These are phyloP conservation scores for Prototheca wickerhamii DNA, from an alignment of 163 green algal genomes.

Conservation along the genomic window DNA sequence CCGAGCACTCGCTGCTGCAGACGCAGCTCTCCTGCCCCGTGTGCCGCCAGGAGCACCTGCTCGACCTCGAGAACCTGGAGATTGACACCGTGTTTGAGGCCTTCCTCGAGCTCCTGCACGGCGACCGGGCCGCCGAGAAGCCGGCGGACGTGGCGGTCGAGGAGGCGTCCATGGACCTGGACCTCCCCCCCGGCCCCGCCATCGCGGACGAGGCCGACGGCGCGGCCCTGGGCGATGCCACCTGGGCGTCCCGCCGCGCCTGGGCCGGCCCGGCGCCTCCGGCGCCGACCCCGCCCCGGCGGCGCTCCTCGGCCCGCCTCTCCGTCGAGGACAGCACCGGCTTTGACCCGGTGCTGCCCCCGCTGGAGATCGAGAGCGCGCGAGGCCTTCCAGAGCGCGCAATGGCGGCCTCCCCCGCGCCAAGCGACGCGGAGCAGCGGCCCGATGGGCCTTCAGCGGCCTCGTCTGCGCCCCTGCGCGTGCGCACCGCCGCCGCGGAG, in stretches of 20 bases:
- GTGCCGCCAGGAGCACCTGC: conserved; percentile 68
- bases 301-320: background rate
- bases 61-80: conserved; percentile 64
- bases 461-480: background rate
- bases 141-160: background rate
- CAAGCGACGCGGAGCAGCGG: background rate
- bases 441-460: too few relatives aligned
- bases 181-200: background rate
- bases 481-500: background rate
- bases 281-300: background rate
- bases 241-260: too few relatives aligned
- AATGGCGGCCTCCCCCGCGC: background rate
- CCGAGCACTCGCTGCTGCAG: background rate
- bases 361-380: background rate
- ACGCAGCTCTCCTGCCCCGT: conserved; percentile 31
- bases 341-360: background rate
- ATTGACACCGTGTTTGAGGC: conserved; percentile 57
- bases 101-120: conserved; percentile 44
- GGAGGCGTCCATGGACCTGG: background rate
- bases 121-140: background rate
- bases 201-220: background rate
- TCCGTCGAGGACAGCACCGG: background rate
- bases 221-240: too few relatives aligned
- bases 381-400: background rate
- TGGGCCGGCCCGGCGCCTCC: background rate